phyloP scores from a whole-genome alignment of 2,329 filamentous ascomycete genomes.

The Colletotrichum sublineola region DNA sequence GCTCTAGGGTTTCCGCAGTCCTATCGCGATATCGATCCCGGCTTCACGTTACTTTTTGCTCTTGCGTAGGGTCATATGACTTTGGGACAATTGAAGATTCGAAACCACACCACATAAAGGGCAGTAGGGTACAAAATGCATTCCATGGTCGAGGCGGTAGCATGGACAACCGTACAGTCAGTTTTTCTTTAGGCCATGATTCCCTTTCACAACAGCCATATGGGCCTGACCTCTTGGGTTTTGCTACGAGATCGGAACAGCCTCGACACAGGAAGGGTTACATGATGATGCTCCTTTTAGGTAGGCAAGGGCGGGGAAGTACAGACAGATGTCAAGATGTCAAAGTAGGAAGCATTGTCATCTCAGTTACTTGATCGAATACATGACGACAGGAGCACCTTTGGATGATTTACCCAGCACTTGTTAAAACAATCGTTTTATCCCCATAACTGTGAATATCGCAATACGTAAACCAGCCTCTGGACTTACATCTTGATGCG shows the following conservation, averaged over 20 bases:
- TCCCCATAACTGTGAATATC: too few relatives aligned
- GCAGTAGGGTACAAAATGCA: constrained; percentile 6
- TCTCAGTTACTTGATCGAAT: not conserved
- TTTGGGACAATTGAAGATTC: constrained; percentile 1
- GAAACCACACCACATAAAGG: not conserved
- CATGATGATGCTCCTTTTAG: not conserved
- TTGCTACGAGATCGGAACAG: not conserved
- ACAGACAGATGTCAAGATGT: not conserved
- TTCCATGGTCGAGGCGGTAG: constrained; percentile 2
- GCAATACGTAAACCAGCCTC: too few relatives aligned
- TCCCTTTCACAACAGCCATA: not conserved
- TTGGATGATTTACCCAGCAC: too few relatives aligned
- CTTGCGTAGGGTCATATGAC: constrained; percentile 14
- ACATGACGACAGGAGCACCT: too few relatives aligned
- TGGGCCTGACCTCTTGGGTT: too few relatives aligned
- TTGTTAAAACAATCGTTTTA: too few relatives aligned
- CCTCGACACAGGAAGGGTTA: not conserved
- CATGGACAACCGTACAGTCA: not conserved
- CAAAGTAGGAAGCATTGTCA: not conserved
- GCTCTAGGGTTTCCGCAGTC: not conserved
- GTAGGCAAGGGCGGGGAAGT: not conserved
- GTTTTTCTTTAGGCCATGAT: not conserved
- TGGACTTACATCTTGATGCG: too few relatives aligned
- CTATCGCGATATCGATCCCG: not conserved
- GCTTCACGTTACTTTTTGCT: constrained; percentile 22